Evolutionary conservation across 306 rosid genomes (phyloP).

Genomic region (Gynostemma pentaphyllum): DNA sequence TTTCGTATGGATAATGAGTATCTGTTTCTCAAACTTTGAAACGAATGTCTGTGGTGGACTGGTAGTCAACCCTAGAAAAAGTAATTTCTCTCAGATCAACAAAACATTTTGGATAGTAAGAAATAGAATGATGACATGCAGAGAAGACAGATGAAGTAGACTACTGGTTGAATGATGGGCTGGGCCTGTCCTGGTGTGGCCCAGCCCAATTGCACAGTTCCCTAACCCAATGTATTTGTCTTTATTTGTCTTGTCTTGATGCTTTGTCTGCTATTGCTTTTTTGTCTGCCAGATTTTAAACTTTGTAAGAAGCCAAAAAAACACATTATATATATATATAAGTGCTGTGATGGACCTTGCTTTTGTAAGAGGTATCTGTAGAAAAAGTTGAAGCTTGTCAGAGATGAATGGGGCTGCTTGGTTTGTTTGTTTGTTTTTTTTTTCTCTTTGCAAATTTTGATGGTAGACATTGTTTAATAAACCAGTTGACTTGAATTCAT

Average conservation of each 20-base stretch:
- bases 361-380: no score
- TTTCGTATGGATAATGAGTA: no score
- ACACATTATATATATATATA: not conserved
- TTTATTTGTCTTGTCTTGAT: not conserved
- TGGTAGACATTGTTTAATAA: not conserved
- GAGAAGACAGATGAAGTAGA: not conserved
- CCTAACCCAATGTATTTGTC: conserved; percentile 10
- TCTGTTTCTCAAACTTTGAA: not conserved
- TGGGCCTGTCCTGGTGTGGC: not conserved
- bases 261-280: not conserved
- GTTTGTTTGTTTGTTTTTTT: not conserved
- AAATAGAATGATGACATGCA: not conserved
- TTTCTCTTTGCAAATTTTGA: not conserved
- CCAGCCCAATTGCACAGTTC: conserved; percentile 9
- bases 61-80: not conserved
- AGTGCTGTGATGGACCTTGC: not conserved
- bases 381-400: no score
- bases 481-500: conserved; percentile 1
- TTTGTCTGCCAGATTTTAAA: not conserved
- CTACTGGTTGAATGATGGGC: conserved; percentile 9
- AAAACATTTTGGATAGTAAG: not conserved
- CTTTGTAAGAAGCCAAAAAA: no score
- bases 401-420: not conserved
- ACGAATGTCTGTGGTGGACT: not conserved
- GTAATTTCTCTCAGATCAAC: not conserved